phyloP scores from a whole-genome alignment of 208 protist genomes.

The Leishmania martiniquensis region DNA sequence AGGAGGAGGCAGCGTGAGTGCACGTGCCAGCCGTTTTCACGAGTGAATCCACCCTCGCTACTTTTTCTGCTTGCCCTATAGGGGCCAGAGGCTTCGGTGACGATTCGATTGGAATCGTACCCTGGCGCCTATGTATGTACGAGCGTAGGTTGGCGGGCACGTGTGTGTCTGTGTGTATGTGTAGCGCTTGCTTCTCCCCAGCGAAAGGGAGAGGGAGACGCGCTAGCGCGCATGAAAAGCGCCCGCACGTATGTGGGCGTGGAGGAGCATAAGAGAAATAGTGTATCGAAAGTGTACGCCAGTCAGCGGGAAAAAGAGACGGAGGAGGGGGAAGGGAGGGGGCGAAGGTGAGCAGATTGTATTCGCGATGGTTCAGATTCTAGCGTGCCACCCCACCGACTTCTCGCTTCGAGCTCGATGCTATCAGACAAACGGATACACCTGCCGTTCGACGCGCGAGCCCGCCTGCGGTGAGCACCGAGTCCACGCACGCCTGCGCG shows the following conservation, averaged over 20 bases:
- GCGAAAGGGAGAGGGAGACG: neutral
- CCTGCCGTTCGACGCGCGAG: neutral
- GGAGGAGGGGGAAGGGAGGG: neutral
- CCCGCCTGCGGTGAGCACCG: neutral
- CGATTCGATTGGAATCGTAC: neutral
- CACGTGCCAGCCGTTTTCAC: neutral
- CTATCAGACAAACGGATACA: neutral
- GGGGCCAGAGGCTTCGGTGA: neutral
- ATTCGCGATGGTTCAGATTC: neutral
- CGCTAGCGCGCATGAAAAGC: neutral
- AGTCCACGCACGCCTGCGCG: neutral
- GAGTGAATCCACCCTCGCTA: neutral
- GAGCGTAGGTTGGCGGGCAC: neutral
- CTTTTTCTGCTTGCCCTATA: neutral
- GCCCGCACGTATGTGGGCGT: neutral
- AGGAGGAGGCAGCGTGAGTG: neutral
- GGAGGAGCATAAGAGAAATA: neutral
- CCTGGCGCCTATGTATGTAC: neutral
- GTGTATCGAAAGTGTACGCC: neutral
- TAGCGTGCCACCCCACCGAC: neutral
- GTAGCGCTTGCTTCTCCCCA: neutral
- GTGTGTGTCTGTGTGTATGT: slow-evolving; percentile 1
- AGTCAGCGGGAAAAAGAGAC: neutral
- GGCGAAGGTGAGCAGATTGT: neutral
- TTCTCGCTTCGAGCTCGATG: neutral